Percentiles rank a stretch among this genome's conserved stretches.
phyloP scores from a whole-genome alignment of 257 asterid species.

The Solanum megistacrolobum region DNA sequence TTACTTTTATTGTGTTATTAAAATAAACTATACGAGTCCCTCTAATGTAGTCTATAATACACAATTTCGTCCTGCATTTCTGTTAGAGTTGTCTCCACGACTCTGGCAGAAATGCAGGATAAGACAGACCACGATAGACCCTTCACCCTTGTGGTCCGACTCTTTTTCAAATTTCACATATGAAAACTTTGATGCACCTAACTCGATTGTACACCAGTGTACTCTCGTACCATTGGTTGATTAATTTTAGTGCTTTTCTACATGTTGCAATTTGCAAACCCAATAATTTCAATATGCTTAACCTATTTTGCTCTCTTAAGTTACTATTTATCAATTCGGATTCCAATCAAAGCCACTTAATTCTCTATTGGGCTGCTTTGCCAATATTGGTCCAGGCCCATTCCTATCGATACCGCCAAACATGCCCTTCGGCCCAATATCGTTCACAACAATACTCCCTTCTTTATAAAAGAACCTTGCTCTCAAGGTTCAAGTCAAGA shows the following conservation, averaged over 20 bases:
- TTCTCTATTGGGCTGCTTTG: background rate
- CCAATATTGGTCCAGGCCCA: background rate
- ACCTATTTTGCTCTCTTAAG: background rate
- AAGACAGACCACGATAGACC: accelerated
- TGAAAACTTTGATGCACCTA: accelerated
- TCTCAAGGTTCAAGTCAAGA: background rate
- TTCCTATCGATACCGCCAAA: background rate
- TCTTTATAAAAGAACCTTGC: background rate
- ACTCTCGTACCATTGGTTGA: background rate
- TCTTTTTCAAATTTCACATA: background rate
- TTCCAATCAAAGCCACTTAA: background rate
- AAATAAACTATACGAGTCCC: background rate
- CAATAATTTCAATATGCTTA: background rate
- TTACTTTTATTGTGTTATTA: background rate
- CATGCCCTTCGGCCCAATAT: background rate
- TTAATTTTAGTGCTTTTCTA: background rate
- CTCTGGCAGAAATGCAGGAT: too few relatives aligned
- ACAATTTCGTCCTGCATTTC: accelerated
- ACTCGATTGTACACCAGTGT: background rate
- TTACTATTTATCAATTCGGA: background rate
- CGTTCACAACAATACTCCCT: background rate
- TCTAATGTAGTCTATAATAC: background rate
- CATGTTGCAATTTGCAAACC: background rate
- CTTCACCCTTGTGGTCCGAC: too few relatives aligned
- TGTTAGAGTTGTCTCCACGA: background rate